Base-by-base conservation (phyloP, 257 asterid species). In the Prunella vulgaris region DNA sequence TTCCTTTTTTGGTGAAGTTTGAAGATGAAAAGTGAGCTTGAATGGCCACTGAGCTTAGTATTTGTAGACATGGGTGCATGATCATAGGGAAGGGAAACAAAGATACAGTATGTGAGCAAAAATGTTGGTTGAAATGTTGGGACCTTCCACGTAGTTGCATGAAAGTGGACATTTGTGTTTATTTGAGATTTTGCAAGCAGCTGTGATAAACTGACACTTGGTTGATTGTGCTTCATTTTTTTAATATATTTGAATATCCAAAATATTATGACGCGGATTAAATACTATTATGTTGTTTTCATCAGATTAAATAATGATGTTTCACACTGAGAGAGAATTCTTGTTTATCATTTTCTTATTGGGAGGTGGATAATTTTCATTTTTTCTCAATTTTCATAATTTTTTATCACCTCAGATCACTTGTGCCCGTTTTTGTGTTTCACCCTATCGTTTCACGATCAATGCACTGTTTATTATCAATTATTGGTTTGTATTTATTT, bases 101-200 rank as follows among this genome's bases (percentile, higher is more conserved):
- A 58, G n/a, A n/a, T n/a, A n/a, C n/a, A n/a, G n/a, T 3, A 5
- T 27, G 2, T 12, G 12, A n/a, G 35, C 21, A 18, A 5, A 27
- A 22, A 12, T 67, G 80, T 62, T 68, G 27, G 74, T 22, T 68
- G 60, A 74, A 69, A 76, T 48, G 17, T 3, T 12, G 49, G 53
- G 80, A 76, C 78, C 42, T 85, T 85, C 90, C 83, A 71, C 81
- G 90, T 80, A 62, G 80, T 59, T 85, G 90, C 87, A 80, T 85
- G 86, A 74, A 78, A 78, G 84, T 85, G 87, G 90, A 74, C 20
- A 14, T 59, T 0, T 58, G 40, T 60, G 25, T 33, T 66, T 18
- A 7, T 66, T 51, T 64, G 35, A 69, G 69, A 64, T 64, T 69
- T 38, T 65, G 58, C 17, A 7, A 58, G 61, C 5, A 37, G 74